These are phyloP conservation scores for Sphenostylis stenocarpa DNA, from an alignment of 306 rosid species.

Conservation along the genomic window DNA sequence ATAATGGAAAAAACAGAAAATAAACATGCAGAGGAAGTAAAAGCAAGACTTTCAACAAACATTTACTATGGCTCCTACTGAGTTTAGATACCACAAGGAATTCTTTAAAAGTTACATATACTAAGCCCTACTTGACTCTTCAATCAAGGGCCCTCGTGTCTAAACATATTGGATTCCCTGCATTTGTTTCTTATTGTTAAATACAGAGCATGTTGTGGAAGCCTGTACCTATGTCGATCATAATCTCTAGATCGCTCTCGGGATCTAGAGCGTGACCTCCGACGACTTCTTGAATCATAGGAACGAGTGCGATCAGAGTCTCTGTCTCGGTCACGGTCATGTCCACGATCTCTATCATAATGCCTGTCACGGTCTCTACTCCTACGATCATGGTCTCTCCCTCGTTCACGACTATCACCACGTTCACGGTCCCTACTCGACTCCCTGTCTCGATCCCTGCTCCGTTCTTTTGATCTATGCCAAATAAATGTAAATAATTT, in stretches of 20 bases:
- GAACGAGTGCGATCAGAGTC: constrained; percentile 63
- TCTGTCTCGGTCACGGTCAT: constrained; percentile 74
- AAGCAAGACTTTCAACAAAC: not conserved
- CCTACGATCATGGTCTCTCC: constrained; percentile 74
- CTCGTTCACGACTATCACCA: constrained; percentile 72
- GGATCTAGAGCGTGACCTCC: constrained; percentile 86
- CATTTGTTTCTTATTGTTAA: not conserved
- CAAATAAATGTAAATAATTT: constrained; percentile 3
- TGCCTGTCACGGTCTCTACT: constrained; percentile 89
- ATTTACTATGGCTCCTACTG: not conserved
- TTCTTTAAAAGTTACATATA: not conserved
- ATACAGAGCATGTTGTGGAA: not conserved
- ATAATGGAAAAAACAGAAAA: not conserved
- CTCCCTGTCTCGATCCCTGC: constrained; percentile 79
- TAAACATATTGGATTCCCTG: not conserved
- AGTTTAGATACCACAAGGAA: not conserved
- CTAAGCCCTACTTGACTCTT: not conserved
- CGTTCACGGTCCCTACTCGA: constrained; percentile 74
- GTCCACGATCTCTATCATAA: constrained; percentile 78
- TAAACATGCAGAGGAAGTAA: not conserved
- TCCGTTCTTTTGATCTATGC: constrained; percentile 75
- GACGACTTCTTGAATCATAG: constrained; percentile 76
- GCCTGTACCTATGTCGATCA: constrained; percentile 86
- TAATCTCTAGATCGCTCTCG: constrained; percentile 77
- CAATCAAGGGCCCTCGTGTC: not conserved